Conservation (phyloP, 345 rosid species). For the Ceriops decandra region DNA sequence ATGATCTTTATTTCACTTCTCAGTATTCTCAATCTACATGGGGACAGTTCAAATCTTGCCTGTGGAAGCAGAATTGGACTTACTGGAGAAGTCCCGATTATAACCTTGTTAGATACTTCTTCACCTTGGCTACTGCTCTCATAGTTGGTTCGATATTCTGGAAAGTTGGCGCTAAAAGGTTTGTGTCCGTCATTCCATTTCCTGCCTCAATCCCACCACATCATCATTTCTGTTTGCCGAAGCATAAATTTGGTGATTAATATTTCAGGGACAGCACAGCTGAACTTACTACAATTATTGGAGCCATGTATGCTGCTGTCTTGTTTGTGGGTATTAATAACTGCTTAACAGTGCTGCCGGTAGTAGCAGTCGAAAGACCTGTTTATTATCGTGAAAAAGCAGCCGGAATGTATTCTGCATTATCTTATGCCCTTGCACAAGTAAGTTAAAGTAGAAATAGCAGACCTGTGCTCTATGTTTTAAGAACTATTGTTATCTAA, state of each 20-base stretch:
- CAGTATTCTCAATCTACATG: constrained; percentile 33
- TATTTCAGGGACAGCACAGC: constrained; percentile 34
- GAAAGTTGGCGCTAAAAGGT: constrained; percentile 34
- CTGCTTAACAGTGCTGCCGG: constrained; percentile 60
- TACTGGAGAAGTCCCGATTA: constrained; percentile 48
- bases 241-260: not conserved
- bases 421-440: constrained; percentile 49
- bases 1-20: constrained; percentile 28
- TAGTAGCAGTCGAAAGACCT: constrained; percentile 62
- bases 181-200: not conserved
- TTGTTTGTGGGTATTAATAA: constrained; percentile 64
- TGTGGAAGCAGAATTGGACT: constrained; percentile 43
- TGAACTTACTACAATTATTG: constrained; percentile 59
- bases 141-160: constrained; percentile 37
- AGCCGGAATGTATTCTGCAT: constrained; percentile 54
- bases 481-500: no score
- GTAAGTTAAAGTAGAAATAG: constrained; percentile 12
- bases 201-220: not conserved
- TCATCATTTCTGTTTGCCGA: not conserved
- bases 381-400: constrained; percentile 73
- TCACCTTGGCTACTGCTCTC: constrained; percentile 28
- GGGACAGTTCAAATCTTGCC: constrained; percentile 43
- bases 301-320: constrained; percentile 65
- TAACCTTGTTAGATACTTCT: constrained; percentile 34
- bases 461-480: no score